Evolutionary conservation across 805 yeast species (phyloP), one percentile per base, ranked within the genome.

Genomic region (Kodamaea laetipori): DNA sequence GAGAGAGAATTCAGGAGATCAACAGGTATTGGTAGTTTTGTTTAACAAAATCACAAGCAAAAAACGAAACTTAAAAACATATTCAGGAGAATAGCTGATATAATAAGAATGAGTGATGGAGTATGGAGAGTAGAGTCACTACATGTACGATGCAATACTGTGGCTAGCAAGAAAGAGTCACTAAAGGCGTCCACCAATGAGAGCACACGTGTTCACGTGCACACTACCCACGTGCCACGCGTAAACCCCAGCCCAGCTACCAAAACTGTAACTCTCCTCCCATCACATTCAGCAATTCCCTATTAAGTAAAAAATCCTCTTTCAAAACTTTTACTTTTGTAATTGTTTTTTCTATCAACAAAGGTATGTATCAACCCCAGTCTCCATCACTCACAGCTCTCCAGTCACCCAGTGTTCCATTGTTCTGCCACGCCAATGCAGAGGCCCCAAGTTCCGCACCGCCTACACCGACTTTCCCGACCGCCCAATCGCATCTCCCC

Each of bases 291-390:
- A 42, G 45, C 41, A 42, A 42, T 42, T 42, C 45, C 45, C 25
- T 18, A 42, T 42, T 21, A 12, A 42, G 45, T 42, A 42, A 42
- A 42, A 42, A 42, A 38, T 42, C 45, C 45, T 37, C 37, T 42
- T 42, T 38, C 45, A 38, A 42, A 36, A 42, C 17, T 34, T 39
- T 41, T 41, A 39, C 21, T 33, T 41, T 41, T 41, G 44, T 41
- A 41, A 34, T 41, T 41, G 27, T 41, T 41, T 41, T 41, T 38
- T 30, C 41, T 28, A 38, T 19, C 19, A 26, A 19, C 41, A 37
- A 37, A 30, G 32, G 40, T 37, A 37, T 18, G 40, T 37, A 36
- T 24, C 38, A 15, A 35, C 19, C 30, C 19, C 23, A 18, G 18
- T 8, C 17, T 11, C 11, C 36, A 12, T 6, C 13, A 10, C 15